Conservation (phyloP, 1,139 yeast genomes). For the Yamadazyma spencermartinsiae region DNA sequence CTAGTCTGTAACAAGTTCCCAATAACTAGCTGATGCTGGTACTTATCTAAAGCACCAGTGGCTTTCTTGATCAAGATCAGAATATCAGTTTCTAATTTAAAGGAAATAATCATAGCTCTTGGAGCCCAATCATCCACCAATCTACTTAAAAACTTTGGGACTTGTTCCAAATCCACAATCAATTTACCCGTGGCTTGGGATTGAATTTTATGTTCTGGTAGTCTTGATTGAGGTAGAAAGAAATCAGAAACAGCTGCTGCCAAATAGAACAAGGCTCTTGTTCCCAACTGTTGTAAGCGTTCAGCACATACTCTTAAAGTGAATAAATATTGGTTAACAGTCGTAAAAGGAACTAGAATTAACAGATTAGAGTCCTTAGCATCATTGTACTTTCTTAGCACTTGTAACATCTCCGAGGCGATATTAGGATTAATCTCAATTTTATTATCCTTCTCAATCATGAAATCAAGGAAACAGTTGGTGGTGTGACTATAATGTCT, state of each 20-base stretch:
- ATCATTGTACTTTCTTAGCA: conserved; percentile 62
- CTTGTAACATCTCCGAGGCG: conserved; percentile 61
- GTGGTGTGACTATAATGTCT: conserved; percentile 86
- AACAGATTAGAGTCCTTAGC: conserved; percentile 62
- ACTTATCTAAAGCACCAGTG: conserved; percentile 71
- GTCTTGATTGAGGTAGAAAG: conserved; percentile 79
- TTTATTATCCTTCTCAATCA: conserved; percentile 55
- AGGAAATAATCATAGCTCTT: conserved; percentile 89
- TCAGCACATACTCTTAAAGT: conserved; percentile 72
- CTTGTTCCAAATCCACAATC: conserved; percentile 87
- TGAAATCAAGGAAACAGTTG: conserved; percentile 81
- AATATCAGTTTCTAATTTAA: conserved; percentile 89
- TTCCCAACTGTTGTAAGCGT: conserved; percentile 52
- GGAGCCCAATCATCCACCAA: conserved; percentile 96
- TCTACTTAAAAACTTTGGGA: conserved; percentile 87
- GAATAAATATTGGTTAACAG: conserved; percentile 90
- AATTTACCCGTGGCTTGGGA: conserved; percentile 71
- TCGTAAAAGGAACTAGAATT: conserved; percentile 82
- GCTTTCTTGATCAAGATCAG: conserved; percentile 74
- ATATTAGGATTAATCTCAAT: conserved; percentile 62
- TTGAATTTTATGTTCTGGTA: conserved; percentile 94
- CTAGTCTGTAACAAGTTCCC: conserved; percentile 92
- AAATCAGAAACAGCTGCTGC: conserved; percentile 99
- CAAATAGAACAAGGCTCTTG: conserved; percentile 70
- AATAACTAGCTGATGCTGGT: conserved; percentile 90